Percentiles rank a stretch among this genome's conserved stretches.
These are phyloP conservation scores for Agrocybe pediades DNA, from an alignment of 768 basidiomycete genomes.

Conservation along the genomic window DNA sequence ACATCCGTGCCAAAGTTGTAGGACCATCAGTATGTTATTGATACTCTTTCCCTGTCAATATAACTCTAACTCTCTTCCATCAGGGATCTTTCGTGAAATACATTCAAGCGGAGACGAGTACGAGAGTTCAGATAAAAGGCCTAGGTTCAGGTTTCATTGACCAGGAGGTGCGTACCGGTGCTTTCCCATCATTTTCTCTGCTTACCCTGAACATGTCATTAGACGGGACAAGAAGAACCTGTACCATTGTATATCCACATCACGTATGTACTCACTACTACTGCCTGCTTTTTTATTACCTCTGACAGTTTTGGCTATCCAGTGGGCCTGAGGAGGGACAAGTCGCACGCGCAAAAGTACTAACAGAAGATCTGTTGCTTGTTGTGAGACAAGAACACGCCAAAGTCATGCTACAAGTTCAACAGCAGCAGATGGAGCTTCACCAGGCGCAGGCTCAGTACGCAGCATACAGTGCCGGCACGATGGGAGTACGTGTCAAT, in stretches of 20 bases:
- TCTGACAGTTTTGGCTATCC: neutral
- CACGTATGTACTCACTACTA: slow-evolving; percentile 56
- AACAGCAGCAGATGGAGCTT: slow-evolving; percentile 84
- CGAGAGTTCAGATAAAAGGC: slow-evolving; percentile 97
- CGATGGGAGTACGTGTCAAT: slow-evolving; percentile 52
- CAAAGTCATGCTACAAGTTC: slow-evolving; percentile 66
- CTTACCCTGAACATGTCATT: neutral
- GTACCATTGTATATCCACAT: slow-evolving; percentile 93
- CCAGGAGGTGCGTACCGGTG: slow-evolving; percentile 20
- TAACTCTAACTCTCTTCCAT: neutral
- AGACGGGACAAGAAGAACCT: slow-evolving; percentile 80
- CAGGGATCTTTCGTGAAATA: slow-evolving; percentile 98
- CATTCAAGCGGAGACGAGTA: slow-evolving; percentile 95
- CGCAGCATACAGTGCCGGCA: slow-evolving; percentile 58
- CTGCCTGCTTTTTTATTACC: neutral
- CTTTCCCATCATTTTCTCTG: neutral
- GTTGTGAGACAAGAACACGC: slow-evolving; percentile 89
- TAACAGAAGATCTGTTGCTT: slow-evolving; percentile 86
- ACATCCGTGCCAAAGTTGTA: slow-evolving; percentile 96
- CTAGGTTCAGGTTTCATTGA: slow-evolving; percentile 94
- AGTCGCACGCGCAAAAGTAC: slow-evolving; percentile 81
- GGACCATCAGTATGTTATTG: slow-evolving; percentile 74
- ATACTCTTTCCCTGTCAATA: neutral
- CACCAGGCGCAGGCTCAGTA: slow-evolving; percentile 84
- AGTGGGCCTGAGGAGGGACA: slow-evolving; percentile 86